Evolutionary conservation across 2,329 filamentous ascomycete species (phyloP).

Genomic region (Capronia americana): DNA sequence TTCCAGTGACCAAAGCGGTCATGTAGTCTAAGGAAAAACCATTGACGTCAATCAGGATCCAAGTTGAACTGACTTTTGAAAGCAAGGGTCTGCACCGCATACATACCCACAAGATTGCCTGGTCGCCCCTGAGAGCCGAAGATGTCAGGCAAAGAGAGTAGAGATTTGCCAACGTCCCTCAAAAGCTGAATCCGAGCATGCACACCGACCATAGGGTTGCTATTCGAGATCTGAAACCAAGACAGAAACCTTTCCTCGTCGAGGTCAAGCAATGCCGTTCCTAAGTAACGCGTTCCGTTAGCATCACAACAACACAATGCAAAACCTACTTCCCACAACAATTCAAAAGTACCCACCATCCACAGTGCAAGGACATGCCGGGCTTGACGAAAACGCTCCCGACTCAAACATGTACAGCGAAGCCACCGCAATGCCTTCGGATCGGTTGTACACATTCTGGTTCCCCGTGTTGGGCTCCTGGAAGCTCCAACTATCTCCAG

Average conservation of each 20-base stretch:
- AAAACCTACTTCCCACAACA: no score
- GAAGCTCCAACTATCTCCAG: slow-evolving; percentile 58
- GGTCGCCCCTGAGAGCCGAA: slow-evolving; percentile 19
- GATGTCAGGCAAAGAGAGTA: slow-evolving; percentile 9
- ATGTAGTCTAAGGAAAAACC: slow-evolving; percentile 14
- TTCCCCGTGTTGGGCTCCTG: slow-evolving; percentile 48
- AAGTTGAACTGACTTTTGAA: slow-evolving; percentile 1
- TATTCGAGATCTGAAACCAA: slow-evolving; percentile 14
- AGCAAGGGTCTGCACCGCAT: not conserved
- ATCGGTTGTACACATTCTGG: slow-evolving; percentile 48
- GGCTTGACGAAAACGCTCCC: slow-evolving; percentile 39
- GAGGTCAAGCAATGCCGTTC: slow-evolving; percentile 9
- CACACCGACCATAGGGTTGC: slow-evolving; percentile 23
- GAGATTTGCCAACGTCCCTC: slow-evolving; percentile 7
- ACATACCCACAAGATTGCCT: slow-evolving; percentile 24
- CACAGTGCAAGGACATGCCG: slow-evolving; percentile 5
- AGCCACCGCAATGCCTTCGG: slow-evolving; percentile 61
- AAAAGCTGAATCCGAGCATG: slow-evolving; percentile 13
- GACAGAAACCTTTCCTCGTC: slow-evolving; percentile 6
- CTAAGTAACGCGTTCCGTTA: slow-evolving; percentile 1
- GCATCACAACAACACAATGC: no score
- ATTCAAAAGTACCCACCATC: slow-evolving; percentile 5
- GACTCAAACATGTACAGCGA: slow-evolving; percentile 58
- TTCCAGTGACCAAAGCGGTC: not conserved
- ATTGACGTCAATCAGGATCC: slow-evolving; percentile 7